Base-by-base conservation (phyloP, 371 early-diverging fungal genomes). In the Lichtheimia corymbifera region DNA sequence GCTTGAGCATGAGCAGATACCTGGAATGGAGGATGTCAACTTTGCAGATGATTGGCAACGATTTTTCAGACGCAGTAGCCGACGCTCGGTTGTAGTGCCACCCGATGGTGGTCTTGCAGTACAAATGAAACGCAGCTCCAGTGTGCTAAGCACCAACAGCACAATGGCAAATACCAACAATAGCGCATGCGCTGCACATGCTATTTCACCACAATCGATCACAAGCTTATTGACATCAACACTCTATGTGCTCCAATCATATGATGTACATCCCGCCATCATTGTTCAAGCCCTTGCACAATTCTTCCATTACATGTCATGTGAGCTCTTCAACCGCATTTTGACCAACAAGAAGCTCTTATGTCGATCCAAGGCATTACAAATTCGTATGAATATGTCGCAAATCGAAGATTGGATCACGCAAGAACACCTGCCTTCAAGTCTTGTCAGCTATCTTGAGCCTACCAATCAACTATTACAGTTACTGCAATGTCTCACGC, bases 361-460 rank as follows among this genome's bases (percentile, higher is more conserved):
- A 63, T 87, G 87, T 62, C 89, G 95, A 14, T 83, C 88, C 22
- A 84, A 86, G 52, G 95, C 95, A 1, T 72, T 92, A 62, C 91
- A 89, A 71, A 85, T 93, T 25, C 88, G 90, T 27, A 82, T 92
- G 74, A 96, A 94, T 65, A 59, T 94, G 45, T 84, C 88, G 0
- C 76, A 74, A 24, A 55, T 95, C n/a, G 89, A 88, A 61, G 93
- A 94, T 50, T 94, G 94, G 95, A 79, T 92, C 47, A 82, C 90
- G 25, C 71, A 72, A 24, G 83, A 82, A 49, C 68, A 70, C n/a
- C 50, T 82, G 44, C 85, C 87, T 0, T 59, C 79, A 1, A 74
- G 73, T 7, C 64, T 84, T 4, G 55, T 64, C 40, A 58, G 67
- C 2, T 82, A 84, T 14, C 67, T 85, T 24, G 72, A 74, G 28